Evolutionary conservation across 768 basidiomycete genomes (phyloP).

Genomic region (Calocera viscosa): DNA sequence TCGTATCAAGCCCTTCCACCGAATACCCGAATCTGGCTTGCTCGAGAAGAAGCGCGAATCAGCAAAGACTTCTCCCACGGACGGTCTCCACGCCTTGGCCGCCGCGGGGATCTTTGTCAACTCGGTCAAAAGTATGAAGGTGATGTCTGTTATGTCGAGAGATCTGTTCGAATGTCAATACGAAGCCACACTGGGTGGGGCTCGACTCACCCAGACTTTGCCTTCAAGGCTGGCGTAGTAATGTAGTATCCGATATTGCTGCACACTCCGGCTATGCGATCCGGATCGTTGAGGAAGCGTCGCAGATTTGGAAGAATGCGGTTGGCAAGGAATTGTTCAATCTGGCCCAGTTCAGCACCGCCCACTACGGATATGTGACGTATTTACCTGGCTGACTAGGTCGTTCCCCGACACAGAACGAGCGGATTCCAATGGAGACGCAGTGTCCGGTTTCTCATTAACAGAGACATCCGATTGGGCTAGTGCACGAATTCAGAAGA

Average conservation of each 20-base stretch:
- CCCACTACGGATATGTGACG: neutral
- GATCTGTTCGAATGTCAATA: slow-evolving; percentile 31
- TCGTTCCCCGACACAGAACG: slow-evolving; percentile 6
- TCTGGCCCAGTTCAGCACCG: slow-evolving; percentile 30
- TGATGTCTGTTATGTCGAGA: slow-evolving; percentile 56
- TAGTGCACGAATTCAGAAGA: neutral
- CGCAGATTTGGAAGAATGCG: slow-evolving; percentile 62
- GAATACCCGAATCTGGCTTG: slow-evolving; percentile 38
- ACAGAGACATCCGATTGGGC: slow-evolving; percentile 12
- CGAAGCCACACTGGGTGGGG: neutral
- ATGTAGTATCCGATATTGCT: slow-evolving; percentile 77
- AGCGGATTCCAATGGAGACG: slow-evolving; percentile 8
- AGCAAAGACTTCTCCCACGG: slow-evolving; percentile 66
- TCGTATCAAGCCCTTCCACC: slow-evolving; percentile 70
- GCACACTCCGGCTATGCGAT: slow-evolving; percentile 67
- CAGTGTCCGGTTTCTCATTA: slow-evolving; percentile 13
- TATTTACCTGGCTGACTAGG: slow-evolving; percentile 29
- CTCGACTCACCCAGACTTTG: slow-evolving; percentile 48
- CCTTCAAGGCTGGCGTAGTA: slow-evolving; percentile 66
- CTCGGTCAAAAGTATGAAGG: slow-evolving; percentile 59
- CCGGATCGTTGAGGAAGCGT: slow-evolving; percentile 68
- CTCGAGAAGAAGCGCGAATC: slow-evolving; percentile 83
- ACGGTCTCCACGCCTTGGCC: slow-evolving; percentile 71
- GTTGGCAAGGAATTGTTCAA: slow-evolving; percentile 57
- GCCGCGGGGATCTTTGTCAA: slow-evolving; percentile 67